A percentile compares a stretch with the other conserved stretches of the same genome.
Evolutionary conservation across 2,329 filamentous ascomycete genomes (phyloP).

Genomic region (Diaporthe velutina): DNA sequence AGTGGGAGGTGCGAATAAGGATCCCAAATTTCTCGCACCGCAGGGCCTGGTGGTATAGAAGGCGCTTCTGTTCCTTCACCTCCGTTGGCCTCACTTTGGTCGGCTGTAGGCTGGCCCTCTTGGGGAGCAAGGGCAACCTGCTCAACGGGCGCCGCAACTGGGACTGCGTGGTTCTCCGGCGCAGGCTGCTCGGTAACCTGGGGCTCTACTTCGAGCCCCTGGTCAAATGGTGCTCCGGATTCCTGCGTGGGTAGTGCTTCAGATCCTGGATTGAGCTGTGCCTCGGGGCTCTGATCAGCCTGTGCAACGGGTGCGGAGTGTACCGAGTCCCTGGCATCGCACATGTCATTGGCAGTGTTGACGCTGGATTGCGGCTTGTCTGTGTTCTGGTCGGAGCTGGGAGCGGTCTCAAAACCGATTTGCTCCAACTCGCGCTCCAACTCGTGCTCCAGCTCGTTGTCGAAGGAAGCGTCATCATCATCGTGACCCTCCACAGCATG

Average conservation of each 20-base stretch:
- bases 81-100: neutral
- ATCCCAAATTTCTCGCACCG: neutral
- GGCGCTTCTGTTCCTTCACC: neutral
- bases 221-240: neutral
- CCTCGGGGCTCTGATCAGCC: neutral
- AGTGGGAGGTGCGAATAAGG: neutral
- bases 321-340: neutral
- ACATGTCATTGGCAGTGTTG: neutral
- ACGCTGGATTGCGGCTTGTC: neutral
- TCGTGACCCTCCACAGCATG: neutral
- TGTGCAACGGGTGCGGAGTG: neutral
- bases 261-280: neutral
- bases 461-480: too few species aligned
- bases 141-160: neutral
- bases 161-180: neutral
- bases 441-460: too few species aligned
- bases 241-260: neutral
- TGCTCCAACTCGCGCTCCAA: too few species aligned
- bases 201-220: neutral
- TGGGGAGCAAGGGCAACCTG: neutral
- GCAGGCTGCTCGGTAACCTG: neutral
- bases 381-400: neutral
- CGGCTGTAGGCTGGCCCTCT: neutral
- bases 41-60: neutral
- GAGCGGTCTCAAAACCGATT: neutral